Evolutionary conservation across 2,329 filamentous ascomycete species (phyloP).

Genomic region (Coniosporium tulheliwenetii): DNA sequence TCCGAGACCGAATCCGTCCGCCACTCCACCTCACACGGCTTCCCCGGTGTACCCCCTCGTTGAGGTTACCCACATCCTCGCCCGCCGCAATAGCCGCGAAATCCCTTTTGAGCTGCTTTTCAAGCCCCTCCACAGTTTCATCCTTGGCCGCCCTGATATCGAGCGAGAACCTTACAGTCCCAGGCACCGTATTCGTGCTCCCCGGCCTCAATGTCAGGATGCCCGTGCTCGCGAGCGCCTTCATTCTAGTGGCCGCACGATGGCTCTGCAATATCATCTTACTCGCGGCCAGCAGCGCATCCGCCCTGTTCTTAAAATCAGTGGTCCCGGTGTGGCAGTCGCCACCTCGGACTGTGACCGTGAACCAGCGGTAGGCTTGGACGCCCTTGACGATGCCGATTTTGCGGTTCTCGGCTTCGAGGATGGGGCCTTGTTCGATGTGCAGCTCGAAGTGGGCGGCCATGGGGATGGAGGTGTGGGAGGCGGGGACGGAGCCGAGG

Average conservation of each 20-base stretch:
- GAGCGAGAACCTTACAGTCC: constrained; percentile 49
- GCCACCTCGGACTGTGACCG: constrained; percentile 46
- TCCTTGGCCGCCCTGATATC: constrained; percentile 49
- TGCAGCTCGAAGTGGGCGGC: constrained; percentile 72
- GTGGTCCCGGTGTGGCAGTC: constrained; percentile 67
- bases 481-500: constrained; percentile 41
- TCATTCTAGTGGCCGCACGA: constrained; percentile 41
- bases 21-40: constrained; percentile 41
- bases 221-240: constrained; percentile 52
- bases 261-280: constrained; percentile 53
- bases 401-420: constrained; percentile 47
- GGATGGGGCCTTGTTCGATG: constrained; percentile 68
- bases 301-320: constrained; percentile 47
- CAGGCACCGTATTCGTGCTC: constrained; percentile 60
- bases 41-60: constrained; percentile 28
- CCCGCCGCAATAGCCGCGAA: constrained; percentile 45
- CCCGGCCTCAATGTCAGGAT: constrained; percentile 52
- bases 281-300: constrained; percentile 51
- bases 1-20: constrained; percentile 44
- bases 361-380: constrained; percentile 63
- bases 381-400: constrained; percentile 58
- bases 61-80: constrained; percentile 33
- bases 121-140: constrained; percentile 39
- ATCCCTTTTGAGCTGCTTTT: constrained; percentile 37
- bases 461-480: constrained; percentile 45